These are phyloP conservation scores for Delonix regia DNA, from an alignment of 306 rosid genomes.

Conservation along the genomic window DNA sequence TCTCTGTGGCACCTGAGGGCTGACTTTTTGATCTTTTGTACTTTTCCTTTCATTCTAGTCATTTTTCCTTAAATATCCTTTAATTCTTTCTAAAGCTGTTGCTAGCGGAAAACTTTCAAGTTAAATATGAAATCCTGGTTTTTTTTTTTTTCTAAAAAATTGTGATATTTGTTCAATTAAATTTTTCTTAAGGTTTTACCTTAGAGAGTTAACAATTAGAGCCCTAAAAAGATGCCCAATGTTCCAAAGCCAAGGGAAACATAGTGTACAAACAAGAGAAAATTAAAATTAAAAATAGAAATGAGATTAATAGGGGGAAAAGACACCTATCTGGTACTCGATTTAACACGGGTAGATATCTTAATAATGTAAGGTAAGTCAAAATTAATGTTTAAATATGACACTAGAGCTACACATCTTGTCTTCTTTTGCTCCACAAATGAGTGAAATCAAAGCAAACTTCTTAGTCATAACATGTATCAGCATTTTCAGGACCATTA, in stretches of 20 bases:
- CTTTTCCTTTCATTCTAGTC: too few relatives aligned
- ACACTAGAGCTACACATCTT: slow-evolving; percentile 96
- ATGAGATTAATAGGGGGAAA: slow-evolving; percentile 40
- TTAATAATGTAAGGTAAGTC: slow-evolving; percentile 99
- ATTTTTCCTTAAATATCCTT: too few relatives aligned
- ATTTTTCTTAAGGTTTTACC: too few relatives aligned
- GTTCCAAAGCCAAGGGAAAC: slow-evolving; percentile 18
- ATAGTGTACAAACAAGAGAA: slow-evolving; percentile 21
- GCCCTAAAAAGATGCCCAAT: slow-evolving; percentile 19
- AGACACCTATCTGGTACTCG: slow-evolving; percentile 99
- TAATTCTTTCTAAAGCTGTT: too few relatives aligned
- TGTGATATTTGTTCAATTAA: too few relatives aligned
- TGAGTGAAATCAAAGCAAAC: slow-evolving; percentile 48
- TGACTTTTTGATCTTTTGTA: too few relatives aligned
- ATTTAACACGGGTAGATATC: slow-evolving; percentile 98
- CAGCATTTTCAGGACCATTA: slow-evolving; percentile 28
- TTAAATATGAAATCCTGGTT: too few relatives aligned
- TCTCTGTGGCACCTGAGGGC: too few relatives aligned
- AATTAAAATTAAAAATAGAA: slow-evolving; percentile 20
- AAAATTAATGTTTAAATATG: slow-evolving; percentile 95
- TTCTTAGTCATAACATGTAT: slow-evolving; percentile 7
- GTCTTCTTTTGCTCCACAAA: slow-evolving; percentile 95
- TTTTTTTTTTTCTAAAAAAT: too few relatives aligned
- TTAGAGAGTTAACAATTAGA: too few relatives aligned
- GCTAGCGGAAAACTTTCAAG: too few relatives aligned